Percentiles rank a stretch among this genome's conserved stretches.
Evolutionary conservation across 257 asterid genomes (phyloP).

Genomic region (Capsicum baccatum): DNA sequence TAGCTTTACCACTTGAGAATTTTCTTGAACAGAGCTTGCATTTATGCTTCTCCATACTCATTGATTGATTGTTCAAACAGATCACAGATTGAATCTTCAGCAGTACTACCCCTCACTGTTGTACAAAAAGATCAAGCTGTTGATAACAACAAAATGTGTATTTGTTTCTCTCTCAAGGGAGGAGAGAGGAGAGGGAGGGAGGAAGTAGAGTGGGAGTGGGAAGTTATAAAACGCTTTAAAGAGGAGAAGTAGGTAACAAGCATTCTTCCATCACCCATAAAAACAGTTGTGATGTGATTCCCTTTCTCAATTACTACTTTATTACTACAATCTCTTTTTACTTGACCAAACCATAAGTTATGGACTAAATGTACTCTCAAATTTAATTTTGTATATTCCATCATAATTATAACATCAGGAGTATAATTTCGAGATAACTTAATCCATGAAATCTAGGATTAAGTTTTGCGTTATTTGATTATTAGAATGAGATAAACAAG

Average conservation of each 20-base stretch:
- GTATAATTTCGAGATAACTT: not conserved
- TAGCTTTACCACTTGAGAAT: constrained; percentile 63
- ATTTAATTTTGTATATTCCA: too few relatives aligned
- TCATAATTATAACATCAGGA: too few relatives aligned
- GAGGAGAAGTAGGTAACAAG: constrained; percentile 66
- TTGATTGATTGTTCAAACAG: constrained; percentile 23
- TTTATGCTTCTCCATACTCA: constrained; percentile 53
- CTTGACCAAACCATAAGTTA: not conserved
- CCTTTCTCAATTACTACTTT: not conserved
- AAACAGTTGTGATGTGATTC: constrained; percentile 27
- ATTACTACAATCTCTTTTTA: not conserved
- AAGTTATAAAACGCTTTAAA: constrained; percentile 34
- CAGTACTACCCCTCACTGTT: too few relatives aligned
- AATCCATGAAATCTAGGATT: not conserved
- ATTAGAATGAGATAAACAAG: not conserved
- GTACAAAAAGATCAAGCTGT: not conserved
- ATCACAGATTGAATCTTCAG: not conserved
- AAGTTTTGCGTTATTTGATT: not conserved
- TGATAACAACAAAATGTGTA: not conserved
- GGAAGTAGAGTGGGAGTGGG: constrained; percentile 39
- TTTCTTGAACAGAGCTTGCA: constrained; percentile 65
- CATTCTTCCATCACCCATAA: constrained; percentile 43
- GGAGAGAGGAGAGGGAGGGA: constrained; percentile 32
- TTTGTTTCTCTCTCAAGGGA: not conserved
- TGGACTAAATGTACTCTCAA: too few relatives aligned